phyloP scores from a whole-genome alignment of 371 early-diverging fungal species.

The Globomyces sp. region DNA sequence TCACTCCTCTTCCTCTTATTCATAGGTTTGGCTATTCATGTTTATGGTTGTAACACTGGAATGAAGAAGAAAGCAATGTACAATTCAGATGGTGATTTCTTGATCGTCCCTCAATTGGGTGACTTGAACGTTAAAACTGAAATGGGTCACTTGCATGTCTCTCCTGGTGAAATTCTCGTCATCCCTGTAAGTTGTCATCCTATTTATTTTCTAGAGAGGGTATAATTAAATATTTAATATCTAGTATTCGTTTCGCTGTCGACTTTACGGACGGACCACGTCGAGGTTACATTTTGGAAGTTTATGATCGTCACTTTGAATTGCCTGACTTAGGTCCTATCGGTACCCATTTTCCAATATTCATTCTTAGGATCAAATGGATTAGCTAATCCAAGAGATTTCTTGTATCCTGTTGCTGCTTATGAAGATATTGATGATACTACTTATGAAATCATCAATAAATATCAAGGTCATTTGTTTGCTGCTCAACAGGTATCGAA shows the following conservation, averaged over 20 bases:
- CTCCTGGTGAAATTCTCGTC: slow-evolving; percentile 89
- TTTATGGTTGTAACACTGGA: slow-evolving; percentile 73
- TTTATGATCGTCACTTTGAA: slow-evolving; percentile 85
- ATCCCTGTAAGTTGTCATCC: slow-evolving; percentile 58
- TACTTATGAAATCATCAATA: slow-evolving; percentile 62
- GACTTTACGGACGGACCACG: slow-evolving; percentile 74
- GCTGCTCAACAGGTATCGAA: slow-evolving; percentile 53
- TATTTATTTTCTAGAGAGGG: slow-evolving; percentile 3
- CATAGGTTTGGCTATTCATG: slow-evolving; percentile 66
- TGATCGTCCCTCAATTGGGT: slow-evolving; percentile 96
- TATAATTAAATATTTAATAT: slow-evolving; percentile 15
- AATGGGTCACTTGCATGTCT: slow-evolving; percentile 79
- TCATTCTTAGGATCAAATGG: slow-evolving; percentile 68
- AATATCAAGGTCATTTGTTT: slow-evolving; percentile 82
- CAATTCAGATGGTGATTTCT: slow-evolving; percentile 89
- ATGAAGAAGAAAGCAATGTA: slow-evolving; percentile 82
- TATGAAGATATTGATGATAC: slow-evolving; percentile 62
- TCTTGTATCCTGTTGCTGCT: slow-evolving; percentile 80
- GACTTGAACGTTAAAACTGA: slow-evolving; percentile 87
- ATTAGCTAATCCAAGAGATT: slow-evolving; percentile 92
- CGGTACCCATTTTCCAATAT: slow-evolving; percentile 42
- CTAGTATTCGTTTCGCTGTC: slow-evolving; percentile 84
- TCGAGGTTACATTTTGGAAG: slow-evolving; percentile 91
- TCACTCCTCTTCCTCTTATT: too few relatives aligned
- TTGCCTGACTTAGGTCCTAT: slow-evolving; percentile 95